These are phyloP conservation scores for Amborella trichopoda DNA, from an alignment of 164 flowering plant genomes.

Conservation along the genomic window DNA sequence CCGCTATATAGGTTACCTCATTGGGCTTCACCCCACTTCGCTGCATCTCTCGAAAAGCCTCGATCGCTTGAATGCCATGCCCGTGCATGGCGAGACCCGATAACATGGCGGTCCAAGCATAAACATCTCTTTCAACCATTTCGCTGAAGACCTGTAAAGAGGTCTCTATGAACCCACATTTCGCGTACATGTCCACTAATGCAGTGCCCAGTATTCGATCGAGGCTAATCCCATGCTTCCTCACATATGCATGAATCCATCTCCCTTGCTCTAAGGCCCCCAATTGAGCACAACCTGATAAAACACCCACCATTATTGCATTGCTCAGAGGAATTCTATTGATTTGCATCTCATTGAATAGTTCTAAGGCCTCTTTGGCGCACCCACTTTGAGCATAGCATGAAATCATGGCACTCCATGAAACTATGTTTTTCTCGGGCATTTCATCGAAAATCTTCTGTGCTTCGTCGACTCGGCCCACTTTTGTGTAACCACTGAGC, in stretches of 20 bases:
- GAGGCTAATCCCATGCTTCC: slow-evolving; percentile 24
- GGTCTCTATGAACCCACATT: slow-evolving; percentile 39
- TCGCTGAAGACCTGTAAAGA: slow-evolving; percentile 25
- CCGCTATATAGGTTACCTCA: slow-evolving; percentile 37
- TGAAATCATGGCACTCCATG: slow-evolving; percentile 51
- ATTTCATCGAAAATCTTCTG: slow-evolving; percentile 43
- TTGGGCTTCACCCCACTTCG: slow-evolving; percentile 34
- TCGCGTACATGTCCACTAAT: slow-evolving; percentile 50
- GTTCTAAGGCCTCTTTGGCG: slow-evolving; percentile 30
- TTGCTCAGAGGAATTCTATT: slow-evolving; percentile 32
- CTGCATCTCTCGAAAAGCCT: slow-evolving; percentile 33
- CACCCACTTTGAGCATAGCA: slow-evolving; percentile 31
- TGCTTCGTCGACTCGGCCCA: slow-evolving; percentile 23
- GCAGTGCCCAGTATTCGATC: slow-evolving; percentile 42
- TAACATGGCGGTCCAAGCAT: slow-evolving; percentile 47
- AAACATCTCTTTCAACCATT: slow-evolving; percentile 33
- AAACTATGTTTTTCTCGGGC: slow-evolving; percentile 44
- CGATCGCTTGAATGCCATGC: slow-evolving; percentile 19
- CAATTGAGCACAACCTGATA: slow-evolving; percentile 36
- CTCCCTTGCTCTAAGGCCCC: slow-evolving; percentile 49
- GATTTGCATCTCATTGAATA: slow-evolving; percentile 30
- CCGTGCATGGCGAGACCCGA: slow-evolving; percentile 46
- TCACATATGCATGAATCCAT: slow-evolving; percentile 48
- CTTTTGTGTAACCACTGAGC: slow-evolving; percentile 46
- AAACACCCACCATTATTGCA: slow-evolving; percentile 32